A percentile compares a stretch with the other conserved stretches of the same genome.
Evolutionary conservation across 116 monocot species (phyloP).

Genomic region (Trichopus zeylanicus): DNA sequence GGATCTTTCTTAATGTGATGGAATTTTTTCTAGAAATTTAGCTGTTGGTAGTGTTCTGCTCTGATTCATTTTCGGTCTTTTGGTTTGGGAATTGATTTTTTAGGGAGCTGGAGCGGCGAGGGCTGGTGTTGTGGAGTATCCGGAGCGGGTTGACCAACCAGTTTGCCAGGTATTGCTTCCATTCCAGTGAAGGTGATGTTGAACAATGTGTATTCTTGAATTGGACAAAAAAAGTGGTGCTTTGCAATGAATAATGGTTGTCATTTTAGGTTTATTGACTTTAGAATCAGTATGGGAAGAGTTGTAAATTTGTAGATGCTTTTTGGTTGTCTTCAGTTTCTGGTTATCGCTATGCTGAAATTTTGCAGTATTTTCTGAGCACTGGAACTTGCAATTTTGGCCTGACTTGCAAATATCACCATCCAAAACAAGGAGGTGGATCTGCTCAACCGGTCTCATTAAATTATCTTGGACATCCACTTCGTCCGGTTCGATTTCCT

Average conservation of each 20-base stretch:
- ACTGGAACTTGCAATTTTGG: slow-evolving; percentile 88
- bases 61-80: background rate
- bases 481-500: slow-evolving; percentile 56
- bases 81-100: too few species aligned
- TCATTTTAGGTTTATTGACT: too few species aligned
- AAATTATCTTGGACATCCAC: slow-evolving; percentile 58
- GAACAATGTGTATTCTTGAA: too few species aligned
- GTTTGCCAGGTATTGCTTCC: slow-evolving; percentile 62
- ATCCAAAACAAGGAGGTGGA: slow-evolving; percentile 55
- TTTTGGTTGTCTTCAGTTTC: too few species aligned
- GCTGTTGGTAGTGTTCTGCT: background rate
- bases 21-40: background rate
- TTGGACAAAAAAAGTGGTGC: too few species aligned
- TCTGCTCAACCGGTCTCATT: slow-evolving; percentile 27
- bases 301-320: too few species aligned
- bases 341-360: background rate
- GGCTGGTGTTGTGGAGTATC: slow-evolving; percentile 46
- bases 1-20: too few species aligned
- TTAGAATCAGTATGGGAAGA: too few species aligned
- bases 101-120: slow-evolving; percentile 36
- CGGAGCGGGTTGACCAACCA: slow-evolving; percentile 64
- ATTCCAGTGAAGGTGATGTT: too few species aligned
- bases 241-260: too few species aligned
- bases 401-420: slow-evolving; percentile 71
- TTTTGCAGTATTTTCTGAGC: slow-evolving; percentile 69